A percentile compares a stretch with the other conserved stretches of the same genome.
Evolutionary conservation across 179 eudicot genomes (phyloP).

Genomic region (Amaranthus tricolor): DNA sequence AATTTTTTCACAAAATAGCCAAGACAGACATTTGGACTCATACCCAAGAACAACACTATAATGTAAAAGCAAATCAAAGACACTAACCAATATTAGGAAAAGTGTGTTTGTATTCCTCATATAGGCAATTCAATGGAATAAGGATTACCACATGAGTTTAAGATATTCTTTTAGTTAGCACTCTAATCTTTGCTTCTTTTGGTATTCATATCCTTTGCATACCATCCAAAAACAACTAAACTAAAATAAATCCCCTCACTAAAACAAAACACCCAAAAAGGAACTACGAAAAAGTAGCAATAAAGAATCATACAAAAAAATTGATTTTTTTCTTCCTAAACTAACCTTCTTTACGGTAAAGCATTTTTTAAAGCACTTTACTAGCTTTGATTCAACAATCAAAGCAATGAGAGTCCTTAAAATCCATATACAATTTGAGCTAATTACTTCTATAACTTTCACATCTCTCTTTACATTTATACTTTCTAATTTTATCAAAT

Average conservation of each 20-base stretch:
- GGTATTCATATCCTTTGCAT: background rate
- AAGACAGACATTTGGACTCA: background rate
- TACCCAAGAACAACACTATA: background rate
- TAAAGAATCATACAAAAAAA: background rate
- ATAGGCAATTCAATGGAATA: background rate
- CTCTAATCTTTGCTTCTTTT: background rate
- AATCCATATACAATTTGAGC: background rate
- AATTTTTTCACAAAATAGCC: background rate
- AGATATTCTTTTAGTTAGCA: background rate
- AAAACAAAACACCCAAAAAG: background rate
- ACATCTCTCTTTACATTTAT: background rate
- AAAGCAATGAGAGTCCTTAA: background rate
- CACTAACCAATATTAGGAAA: background rate
- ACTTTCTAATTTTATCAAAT: background rate
- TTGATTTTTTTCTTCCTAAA: background rate
- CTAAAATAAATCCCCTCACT: background rate
- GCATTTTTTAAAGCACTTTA: background rate
- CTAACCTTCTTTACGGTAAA: conserved; percentile 7
- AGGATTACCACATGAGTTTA: background rate
- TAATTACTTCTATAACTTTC: background rate
- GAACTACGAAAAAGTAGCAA: background rate
- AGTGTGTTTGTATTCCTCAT: background rate
- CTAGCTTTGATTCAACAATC: background rate
- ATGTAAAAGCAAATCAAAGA: background rate
- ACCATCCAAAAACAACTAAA: conserved; percentile 12